phyloP scores from a whole-genome alignment of 2,329 filamentous ascomycete genomes.

The Cladophialophora chaetospira region DNA sequence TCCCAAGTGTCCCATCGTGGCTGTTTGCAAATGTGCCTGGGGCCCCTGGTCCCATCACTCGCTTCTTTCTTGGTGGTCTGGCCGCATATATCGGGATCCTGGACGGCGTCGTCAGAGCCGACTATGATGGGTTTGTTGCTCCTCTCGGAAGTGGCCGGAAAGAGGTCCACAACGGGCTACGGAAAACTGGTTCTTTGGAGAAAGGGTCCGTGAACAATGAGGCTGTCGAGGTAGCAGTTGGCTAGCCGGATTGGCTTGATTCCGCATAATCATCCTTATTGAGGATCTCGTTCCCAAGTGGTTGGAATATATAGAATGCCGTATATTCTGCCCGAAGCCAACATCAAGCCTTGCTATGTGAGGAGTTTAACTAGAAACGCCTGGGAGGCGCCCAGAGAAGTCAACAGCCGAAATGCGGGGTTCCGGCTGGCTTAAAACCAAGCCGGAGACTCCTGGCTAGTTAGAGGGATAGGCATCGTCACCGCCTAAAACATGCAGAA shows the following conservation, averaged over 20 bases:
- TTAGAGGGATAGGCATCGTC: too few species aligned
- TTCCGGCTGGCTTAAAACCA: too few species aligned
- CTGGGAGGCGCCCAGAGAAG: too few species aligned
- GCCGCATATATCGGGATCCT: constrained; percentile 16
- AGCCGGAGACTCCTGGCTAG: too few species aligned
- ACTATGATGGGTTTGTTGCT: constrained; percentile 23
- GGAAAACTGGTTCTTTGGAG: constrained; percentile 1
- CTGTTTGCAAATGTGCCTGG: constrained; percentile 56
- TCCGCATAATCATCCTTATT: neutral
- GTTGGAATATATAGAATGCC: too few species aligned
- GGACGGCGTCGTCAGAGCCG: constrained; percentile 11
- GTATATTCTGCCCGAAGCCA: too few species aligned
- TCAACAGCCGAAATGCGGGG: too few species aligned
- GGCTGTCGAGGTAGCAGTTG: constrained; percentile 18
- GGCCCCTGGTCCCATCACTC: constrained; percentile 10
- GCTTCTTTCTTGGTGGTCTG: constrained; percentile 18
- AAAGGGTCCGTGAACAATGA: constrained; percentile 1
- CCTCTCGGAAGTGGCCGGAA: constrained; percentile 22
- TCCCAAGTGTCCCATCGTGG: constrained; percentile 44
- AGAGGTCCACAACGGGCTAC: constrained; percentile 16
- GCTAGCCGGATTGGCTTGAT: constrained; percentile 2
- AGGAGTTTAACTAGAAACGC: too few species aligned
- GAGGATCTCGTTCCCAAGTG: too few species aligned
- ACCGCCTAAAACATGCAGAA: too few species aligned
- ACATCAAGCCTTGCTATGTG: too few species aligned